Percentiles rank a stretch among this genome's conserved stretches.
Conservation (phyloP, 2,329 filamentous ascomycete species). For the Penicillium sp. region DNA sequence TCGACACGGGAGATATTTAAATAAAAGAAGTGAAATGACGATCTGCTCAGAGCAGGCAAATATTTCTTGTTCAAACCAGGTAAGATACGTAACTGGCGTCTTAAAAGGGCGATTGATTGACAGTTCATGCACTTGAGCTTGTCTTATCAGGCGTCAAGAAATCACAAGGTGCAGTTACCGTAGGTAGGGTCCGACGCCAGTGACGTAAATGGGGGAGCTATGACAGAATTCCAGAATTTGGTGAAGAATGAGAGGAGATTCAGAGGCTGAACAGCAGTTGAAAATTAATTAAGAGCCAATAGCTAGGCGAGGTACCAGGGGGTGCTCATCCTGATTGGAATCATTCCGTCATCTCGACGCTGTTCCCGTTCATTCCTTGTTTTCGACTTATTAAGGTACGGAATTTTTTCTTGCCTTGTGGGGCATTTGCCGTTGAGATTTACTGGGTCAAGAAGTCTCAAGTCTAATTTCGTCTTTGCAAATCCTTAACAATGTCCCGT, state of each 20-base stretch:
- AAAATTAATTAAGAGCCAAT: background rate
- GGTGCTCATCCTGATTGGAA: constrained; percentile 2
- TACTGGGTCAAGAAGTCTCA: background rate
- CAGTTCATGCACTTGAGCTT: constrained; percentile 11
- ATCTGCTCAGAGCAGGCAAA: background rate
- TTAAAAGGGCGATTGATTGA: constrained; percentile 24
- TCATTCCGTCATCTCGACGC: constrained; percentile 14
- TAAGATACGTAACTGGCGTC: constrained; percentile 20
- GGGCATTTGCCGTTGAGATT: background rate
- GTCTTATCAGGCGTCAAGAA: background rate
- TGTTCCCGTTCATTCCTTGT: constrained; percentile 14
- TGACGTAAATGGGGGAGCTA: constrained; percentile 6
- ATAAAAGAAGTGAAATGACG: constrained; percentile 3
- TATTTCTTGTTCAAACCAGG: background rate
- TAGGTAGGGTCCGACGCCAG: constrained; percentile 8
- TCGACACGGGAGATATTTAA: constrained; percentile 4
- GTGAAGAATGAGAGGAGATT: background rate
- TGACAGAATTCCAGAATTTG: constrained; percentile 1
- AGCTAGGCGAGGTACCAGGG: constrained; percentile 2
- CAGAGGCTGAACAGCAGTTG: background rate
- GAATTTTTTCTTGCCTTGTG: background rate
- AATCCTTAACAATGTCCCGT: background rate
- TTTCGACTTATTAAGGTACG: constrained; percentile 4
- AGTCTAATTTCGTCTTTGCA: background rate
- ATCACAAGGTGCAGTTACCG: background rate